Evolutionary conservation across 352 stramenopile genomes (phyloP), one percentile per base, ranked within the genome.

Genomic region (Phytopythium litorale): DNA sequence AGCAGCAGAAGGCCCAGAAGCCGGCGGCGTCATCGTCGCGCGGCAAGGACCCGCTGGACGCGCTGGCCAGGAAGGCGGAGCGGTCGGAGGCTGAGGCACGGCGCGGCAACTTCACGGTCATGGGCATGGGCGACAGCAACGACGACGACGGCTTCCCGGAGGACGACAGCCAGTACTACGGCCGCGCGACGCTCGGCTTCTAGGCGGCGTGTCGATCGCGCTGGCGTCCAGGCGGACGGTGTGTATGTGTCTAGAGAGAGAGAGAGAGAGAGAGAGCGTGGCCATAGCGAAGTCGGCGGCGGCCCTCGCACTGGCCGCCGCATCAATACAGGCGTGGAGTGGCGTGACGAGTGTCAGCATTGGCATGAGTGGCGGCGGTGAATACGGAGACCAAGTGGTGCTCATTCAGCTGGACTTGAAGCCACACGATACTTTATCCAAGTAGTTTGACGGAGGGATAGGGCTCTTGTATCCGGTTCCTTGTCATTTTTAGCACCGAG

Each of bases 111-210:
- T 81, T 78, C 52, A 63, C 70, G 45, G 60, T 80, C 32, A 72
- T 78, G 32, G 73, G 71, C 5, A 63, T 78, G 43, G 73, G 75
- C 56, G 73, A 76, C 30, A 46, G 37, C 42, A 32, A 21, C 49
- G 49, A 43, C 32, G 42, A 55, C 32, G 58, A 70, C 28, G 56
- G 4, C 12, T 70, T 77, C 37, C 70, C 74, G 15, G 78, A 89
- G 69, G 81, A 91, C 30, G 84, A 92, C 64, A 78, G 87, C 56
- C 76, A 91, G 67, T 92, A 87, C 69, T 94, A 94, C 75, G 84
- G 84, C 33, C 84, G 84, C 64, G 84, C 84, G 60, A 94, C 84
- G 32, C 65, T 94, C 43, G 84, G 84, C 35, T 94, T 94, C 64
- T 94, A 88, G 67, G 52, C 40, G 45, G 35, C 21, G 12, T 32